Conservation (phyloP, 2,329 filamentous ascomycete species). For the Ascochyta fabae region DNA sequence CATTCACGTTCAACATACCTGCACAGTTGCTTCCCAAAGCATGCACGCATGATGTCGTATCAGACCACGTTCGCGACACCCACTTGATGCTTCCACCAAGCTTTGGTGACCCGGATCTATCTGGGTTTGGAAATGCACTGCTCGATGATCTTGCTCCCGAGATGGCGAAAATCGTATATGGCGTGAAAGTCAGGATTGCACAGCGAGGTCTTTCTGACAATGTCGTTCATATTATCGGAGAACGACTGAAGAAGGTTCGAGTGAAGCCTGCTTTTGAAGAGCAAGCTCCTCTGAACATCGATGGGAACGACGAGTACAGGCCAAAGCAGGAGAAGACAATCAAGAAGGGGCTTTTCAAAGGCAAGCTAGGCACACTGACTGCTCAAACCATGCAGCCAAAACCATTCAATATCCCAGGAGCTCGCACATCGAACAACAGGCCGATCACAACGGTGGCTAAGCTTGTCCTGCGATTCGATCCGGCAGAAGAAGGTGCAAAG, state of each 20-base stretch:
- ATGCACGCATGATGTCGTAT: slow-evolving; percentile 62
- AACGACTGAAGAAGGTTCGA: slow-evolving; percentile 62
- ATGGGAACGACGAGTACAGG: slow-evolving; percentile 58
- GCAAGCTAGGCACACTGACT: slow-evolving; percentile 63
- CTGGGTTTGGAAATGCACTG: slow-evolving; percentile 56
- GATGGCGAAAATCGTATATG: slow-evolving; percentile 67
- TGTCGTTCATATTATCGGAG: slow-evolving; percentile 53
- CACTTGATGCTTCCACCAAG: slow-evolving; percentile 68
- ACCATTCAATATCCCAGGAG: slow-evolving; percentile 58
- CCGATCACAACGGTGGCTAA: slow-evolving; percentile 62
- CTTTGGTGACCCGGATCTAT: slow-evolving; percentile 64
- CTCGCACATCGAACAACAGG: slow-evolving; percentile 45
- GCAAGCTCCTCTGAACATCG: slow-evolving; percentile 63
- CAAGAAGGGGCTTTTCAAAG: slow-evolving; percentile 66
- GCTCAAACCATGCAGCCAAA: slow-evolving; percentile 65
- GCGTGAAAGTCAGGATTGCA: slow-evolving; percentile 57
- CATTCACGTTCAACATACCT: slow-evolving; percentile 70
- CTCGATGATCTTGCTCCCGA: slow-evolving; percentile 68
- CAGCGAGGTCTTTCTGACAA: slow-evolving; percentile 50
- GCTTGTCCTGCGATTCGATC: slow-evolving; percentile 67
- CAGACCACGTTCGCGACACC: slow-evolving; percentile 59
- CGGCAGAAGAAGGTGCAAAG: slow-evolving; percentile 53
- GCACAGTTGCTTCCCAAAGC: slow-evolving; percentile 64
- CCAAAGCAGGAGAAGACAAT: slow-evolving; percentile 65
- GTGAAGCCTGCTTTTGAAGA: slow-evolving; percentile 66